Evolutionary conservation across 345 rosid genomes (phyloP).

Genomic region (Raphanus raphanistrum): DNA sequence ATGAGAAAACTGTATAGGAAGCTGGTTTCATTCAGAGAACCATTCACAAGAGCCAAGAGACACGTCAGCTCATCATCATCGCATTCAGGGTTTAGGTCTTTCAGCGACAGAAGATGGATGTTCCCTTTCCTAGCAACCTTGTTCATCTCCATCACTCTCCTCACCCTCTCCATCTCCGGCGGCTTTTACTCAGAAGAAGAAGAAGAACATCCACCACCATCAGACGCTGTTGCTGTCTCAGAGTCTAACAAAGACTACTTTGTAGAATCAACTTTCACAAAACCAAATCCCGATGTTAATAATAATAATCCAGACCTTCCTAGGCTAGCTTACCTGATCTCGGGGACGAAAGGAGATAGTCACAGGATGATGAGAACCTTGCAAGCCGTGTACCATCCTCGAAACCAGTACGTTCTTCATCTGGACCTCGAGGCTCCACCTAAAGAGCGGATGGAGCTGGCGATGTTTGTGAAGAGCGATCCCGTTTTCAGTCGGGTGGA

Average conservation of each 20-base stretch:
- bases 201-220: conserved; percentile 51
- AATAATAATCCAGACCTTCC: conserved; percentile 45
- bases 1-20: conserved; percentile 53
- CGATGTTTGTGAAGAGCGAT: conserved; percentile 66
- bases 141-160: conserved; percentile 58
- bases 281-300: conserved; percentile 28
- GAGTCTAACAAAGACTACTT: conserved; percentile 61
- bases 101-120: conserved; percentile 77
- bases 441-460: conserved; percentile 75
- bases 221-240: conserved; percentile 49
- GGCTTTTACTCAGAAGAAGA: conserved; percentile 43
- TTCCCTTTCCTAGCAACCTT: conserved; percentile 76
- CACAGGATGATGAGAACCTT: conserved; percentile 92
- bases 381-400: conserved; percentile 91
- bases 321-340: conserved; percentile 85
- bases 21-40: conserved; percentile 43
- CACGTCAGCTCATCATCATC: conserved; percentile 43
- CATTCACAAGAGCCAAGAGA: conserved; percentile 53
- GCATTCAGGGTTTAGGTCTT: conserved; percentile 56
- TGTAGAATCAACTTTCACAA: conserved; percentile 61
- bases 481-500: conserved; percentile 67
- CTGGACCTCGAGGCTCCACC: conserved; percentile 95
- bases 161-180: conserved; percentile 49
- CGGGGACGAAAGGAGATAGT: conserved; percentile 93
- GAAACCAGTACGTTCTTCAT: conserved; percentile 92